These are phyloP conservation scores for Obba rivulosa DNA, from an alignment of 768 basidiomycete genomes.

Conservation along the genomic window DNA sequence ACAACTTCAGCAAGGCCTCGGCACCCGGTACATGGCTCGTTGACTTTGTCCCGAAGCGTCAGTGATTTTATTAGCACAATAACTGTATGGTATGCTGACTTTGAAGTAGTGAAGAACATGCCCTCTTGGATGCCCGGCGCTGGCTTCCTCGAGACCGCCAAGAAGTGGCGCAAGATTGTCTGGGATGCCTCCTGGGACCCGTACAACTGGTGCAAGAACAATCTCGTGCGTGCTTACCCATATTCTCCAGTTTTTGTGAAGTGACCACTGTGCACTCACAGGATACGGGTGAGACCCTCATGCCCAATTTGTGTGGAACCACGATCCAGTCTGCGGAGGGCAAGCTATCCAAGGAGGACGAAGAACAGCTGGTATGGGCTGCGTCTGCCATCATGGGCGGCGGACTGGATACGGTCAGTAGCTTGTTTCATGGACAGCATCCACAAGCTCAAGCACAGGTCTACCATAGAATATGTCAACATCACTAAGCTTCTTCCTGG, in stretches of 20 bases:
- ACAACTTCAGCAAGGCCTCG: slow-evolving; percentile 1
- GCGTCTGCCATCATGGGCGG: background rate
- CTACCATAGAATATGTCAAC: slow-evolving; percentile 3
- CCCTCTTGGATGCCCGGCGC: slow-evolving; percentile 1
- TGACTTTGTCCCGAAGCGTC: background rate
- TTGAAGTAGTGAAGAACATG: background rate
- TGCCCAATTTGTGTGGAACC: background rate
- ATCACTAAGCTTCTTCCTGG: background rate
- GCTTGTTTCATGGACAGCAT: no score
- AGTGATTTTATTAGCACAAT: background rate
- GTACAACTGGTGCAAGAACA: background rate
- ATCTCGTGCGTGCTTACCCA: background rate
- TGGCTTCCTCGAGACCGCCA: background rate
- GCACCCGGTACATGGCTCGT: background rate
- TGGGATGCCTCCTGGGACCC: background rate
- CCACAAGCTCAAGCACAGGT: no score
- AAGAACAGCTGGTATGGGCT: background rate
- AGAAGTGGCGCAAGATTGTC: background rate
- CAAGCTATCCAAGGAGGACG: background rate
- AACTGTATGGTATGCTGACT: no score
- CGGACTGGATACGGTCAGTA: slow-evolving; percentile 1
- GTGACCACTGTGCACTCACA: background rate
- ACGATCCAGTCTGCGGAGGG: background rate
- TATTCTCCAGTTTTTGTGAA: background rate
- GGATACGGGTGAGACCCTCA: background rate